Base-by-base conservation (phyloP, 140 eudicot species). In the Oenanthe javanica region DNA sequence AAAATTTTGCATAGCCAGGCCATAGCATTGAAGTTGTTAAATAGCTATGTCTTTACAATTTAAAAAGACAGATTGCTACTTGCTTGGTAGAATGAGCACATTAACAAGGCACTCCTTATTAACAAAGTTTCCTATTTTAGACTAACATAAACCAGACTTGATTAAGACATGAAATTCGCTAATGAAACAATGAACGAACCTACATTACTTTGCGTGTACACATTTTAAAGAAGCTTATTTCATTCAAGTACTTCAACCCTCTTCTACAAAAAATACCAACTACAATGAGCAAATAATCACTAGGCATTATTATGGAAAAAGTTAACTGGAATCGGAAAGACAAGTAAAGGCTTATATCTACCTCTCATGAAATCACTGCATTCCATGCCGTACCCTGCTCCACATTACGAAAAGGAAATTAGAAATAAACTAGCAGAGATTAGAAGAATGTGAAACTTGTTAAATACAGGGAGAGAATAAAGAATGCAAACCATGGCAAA, bases 371-470 rank as follows among this genome's bases (percentile, higher is more conserved):
- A 95, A 72, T 84, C 91, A 82, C 99, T 93, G 87, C 99, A 95
- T 83, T 95, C 99, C 99, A 92, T 95, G 80, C 98, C 99, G 85
- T 95, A 95, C 67, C 99, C 99, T 95, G 93, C 90, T 77, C 79
- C 71, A 48, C 76, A 81, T 47, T 42, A 23, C 13, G 36, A 16
- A 36, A 36, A 63, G 5, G 23, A 63, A 63, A 38, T 9, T 2
- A 0, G 6, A 43, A 45, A 74, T 7, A 43, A 21, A 9, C 36
- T 0, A 7, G 38, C n/a, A 5, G 18, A 76, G 52, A 16, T 46
- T 12, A 11, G 13, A 75, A 16, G 36, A 72, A 73, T 73, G 73
- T 5, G 45, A 10, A 11, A 27, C 48, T 54, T 43, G 13, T 46
- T 36, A 40, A 57, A 46, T 15, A 2, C 46, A 45, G 8, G 0